Evolutionary conservation across 2,329 filamentous ascomycete genomes (phyloP), one percentile per base, ranked within the genome.

Genomic region (Berkeleyomyces basicola): DNA sequence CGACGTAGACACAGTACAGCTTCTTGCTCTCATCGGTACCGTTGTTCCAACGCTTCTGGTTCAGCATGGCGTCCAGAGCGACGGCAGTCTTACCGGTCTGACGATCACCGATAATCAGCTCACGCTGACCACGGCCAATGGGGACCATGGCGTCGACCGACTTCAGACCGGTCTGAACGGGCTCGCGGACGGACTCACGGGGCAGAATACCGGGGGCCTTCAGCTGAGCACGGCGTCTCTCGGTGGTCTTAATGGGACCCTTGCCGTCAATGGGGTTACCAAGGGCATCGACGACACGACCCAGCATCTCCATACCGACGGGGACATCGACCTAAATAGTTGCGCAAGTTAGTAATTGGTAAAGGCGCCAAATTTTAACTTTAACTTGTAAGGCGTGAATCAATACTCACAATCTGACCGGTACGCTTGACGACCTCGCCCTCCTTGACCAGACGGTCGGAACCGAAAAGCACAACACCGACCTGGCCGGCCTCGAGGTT

Each of bases 401-500:
- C 42, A 66, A 58, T 63, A 82, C 90, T 79, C 79, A 96, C 93
- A 86, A 99, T 99, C 81, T 95, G 83, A 77, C 93, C 93, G 73
- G 93, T 99, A 86, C 93, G 92, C 88, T 96, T 97, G 79, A 99
- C 93, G 69, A 88, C 92, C 84, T 99, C 92, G 75, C 93, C 93
- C 81, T 99, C 93, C 84, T 90, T 93, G 85, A 99, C 93, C 72
- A 96, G 84, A 91, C 93, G 91, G 82, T 99, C 93, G 75, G 93
- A 97, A 86, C 93, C 93, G 85, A 99, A 99, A 75, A 99, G 85
- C 85, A 99, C 93, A 74, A 99, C 91, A 96, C 93, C 93, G 81
- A 99, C 93, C 81, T 97, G 93, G 78, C 93, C 93, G 78, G 93
- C 93, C 82, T 99, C 93, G 80, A 99, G 86, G 88, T 99, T 99